A percentile compares a stretch with the other conserved stretches of the same genome.
Conservation (phyloP, 2,329 filamentous ascomycete species). For the Colletotrichum destructivum region DNA sequence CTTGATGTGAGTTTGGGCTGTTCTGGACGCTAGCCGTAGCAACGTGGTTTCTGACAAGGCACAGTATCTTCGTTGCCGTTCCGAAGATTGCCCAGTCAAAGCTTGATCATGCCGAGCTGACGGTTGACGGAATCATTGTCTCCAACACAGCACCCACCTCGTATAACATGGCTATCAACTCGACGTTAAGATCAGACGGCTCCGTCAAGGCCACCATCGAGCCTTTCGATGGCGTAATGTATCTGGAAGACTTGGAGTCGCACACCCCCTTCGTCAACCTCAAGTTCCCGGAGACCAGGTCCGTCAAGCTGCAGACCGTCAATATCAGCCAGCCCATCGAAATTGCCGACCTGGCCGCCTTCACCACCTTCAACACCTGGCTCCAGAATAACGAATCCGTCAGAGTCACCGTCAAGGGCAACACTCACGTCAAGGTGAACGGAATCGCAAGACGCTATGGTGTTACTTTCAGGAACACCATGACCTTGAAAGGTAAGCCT, state of each 20-base stretch:
- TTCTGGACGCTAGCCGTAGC: not conserved
- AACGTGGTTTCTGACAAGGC: constrained; percentile 23
- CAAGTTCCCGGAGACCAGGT: constrained; percentile 66
- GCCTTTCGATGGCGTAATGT: constrained; percentile 68
- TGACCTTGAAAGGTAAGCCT: constrained; percentile 59
- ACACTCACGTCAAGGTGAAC: constrained; percentile 65
- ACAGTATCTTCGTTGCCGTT: constrained; percentile 69
- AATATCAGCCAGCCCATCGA: constrained; percentile 65
- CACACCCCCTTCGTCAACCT: constrained; percentile 66
- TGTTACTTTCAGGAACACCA: constrained; percentile 70
- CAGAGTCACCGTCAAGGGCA: constrained; percentile 65
- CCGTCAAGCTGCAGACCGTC: constrained; percentile 64
- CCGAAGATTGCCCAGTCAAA: constrained; percentile 71
- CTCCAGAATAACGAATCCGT: constrained; percentile 67
- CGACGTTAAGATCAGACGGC: constrained; percentile 67
- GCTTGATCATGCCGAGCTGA: constrained; percentile 67
- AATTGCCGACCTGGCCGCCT: constrained; percentile 63
- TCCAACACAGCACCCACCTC: constrained; percentile 60
- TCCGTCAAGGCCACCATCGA: constrained; percentile 67
- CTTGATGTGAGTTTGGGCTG: constrained; percentile 67
- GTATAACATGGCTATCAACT: constrained; percentile 70
- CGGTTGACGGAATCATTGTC: constrained; percentile 66
- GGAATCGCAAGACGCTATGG: constrained; percentile 64
- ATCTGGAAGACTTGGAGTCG: constrained; percentile 64
- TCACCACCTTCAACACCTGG: constrained; percentile 69